Evolutionary conservation across 768 basidiomycete species (phyloP), one percentile per base, ranked within the genome.

Genomic region (Phylloporus sp.): DNA sequence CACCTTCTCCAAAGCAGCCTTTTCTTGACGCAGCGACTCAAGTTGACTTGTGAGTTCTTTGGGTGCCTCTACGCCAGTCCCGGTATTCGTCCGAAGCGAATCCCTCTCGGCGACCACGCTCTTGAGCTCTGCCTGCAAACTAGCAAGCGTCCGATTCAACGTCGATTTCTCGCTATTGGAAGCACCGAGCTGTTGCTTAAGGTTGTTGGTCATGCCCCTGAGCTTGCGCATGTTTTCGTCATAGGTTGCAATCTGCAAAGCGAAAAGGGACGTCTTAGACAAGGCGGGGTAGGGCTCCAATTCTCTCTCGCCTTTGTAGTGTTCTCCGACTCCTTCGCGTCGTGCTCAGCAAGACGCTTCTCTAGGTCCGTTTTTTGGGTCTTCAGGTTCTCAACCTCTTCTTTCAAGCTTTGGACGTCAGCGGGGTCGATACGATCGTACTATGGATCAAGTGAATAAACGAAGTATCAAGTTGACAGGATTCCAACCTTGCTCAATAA

Each of bases 381-480:
- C 54, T 80, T 79, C 44, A 86, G 52, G 14, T 54, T 63, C 43
- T 78, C 76, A 9, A 86, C 76, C 59, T 90, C 83, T 20, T 86
- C 84, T 64, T 82, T 87, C 44, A 93, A 73, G 7, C 77, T 73
- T 58, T 90, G 86, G 29, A 92, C 71, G 58, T 93, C 90, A 3
- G 84, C 80, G 15, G 90, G 90, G 61, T 92, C 90, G 54, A 89
- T 84, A 36, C 90, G 86, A 56, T 93, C 89, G 59, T 91, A 91
- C 86, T 90, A 31, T 21, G 50, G 4, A 49, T 18, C 0, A 22
- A 24, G 29, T 48, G 41, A 20, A 57, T 24, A 20, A 29, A 42
- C 29, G 23, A 17, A 10, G 31, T 2, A 5, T 15, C 17, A 13
- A 14, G 2, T 1, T 8, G n/a, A 2, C 8, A 15, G 45, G 11